Conservation (phyloP, 345 rosid species). For the Eucalyptus sp. region DNA sequence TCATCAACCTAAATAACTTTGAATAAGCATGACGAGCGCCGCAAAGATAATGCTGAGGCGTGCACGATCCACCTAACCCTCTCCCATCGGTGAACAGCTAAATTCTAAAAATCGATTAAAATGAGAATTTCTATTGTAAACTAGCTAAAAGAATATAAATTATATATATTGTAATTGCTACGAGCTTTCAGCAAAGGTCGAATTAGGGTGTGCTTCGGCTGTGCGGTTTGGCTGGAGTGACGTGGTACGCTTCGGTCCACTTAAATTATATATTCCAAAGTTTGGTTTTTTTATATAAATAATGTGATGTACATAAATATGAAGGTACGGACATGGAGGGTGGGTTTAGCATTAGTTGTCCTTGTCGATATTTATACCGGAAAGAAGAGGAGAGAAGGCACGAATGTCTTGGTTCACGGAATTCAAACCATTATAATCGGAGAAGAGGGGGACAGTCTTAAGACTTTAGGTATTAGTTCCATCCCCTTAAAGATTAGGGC, state of each 20-base stretch:
- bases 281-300: background rate
- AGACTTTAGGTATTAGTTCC: background rate
- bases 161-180: background rate
- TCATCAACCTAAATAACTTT: background rate
- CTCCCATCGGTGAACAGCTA: background rate
- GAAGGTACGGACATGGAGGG: background rate
- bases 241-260: background rate
- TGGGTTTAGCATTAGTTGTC: background rate
- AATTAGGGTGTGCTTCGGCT: background rate
- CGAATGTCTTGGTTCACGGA: background rate
- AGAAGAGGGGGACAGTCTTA: background rate
- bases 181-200: background rate
- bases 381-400: background rate
- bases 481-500: background rate
- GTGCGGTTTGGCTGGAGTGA: background rate
- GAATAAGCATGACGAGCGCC: background rate
- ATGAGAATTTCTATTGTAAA: background rate
- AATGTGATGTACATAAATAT: background rate
- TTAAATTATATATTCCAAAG: background rate
- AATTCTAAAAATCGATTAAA: background rate
- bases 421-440: background rate
- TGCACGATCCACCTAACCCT: background rate
- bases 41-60: background rate
- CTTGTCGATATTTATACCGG: background rate
- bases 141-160: background rate